Percentiles rank a stretch among this genome's conserved stretches.
Conservation (phyloP, 2,329 filamentous ascomycete species). For the Nannizziopsis arthrosporioides region DNA sequence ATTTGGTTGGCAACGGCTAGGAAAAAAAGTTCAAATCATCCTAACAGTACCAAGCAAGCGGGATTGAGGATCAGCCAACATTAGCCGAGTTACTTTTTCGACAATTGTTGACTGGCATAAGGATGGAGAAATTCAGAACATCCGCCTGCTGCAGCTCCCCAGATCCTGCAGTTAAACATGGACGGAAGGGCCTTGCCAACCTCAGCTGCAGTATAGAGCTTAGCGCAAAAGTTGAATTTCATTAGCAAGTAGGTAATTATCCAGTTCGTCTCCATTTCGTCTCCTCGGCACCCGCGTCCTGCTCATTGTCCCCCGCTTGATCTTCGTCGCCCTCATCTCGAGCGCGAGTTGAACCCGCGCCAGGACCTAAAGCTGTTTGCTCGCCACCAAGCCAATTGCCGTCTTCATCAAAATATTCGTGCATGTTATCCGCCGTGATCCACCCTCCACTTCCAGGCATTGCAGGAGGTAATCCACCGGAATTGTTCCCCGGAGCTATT, state of each 20-base stretch:
- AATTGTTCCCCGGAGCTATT: conserved; percentile 24
- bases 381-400: conserved; percentile 67
- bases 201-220: neutral
- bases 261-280: conserved; percentile 45
- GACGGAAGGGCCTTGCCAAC: neutral
- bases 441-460: conserved; percentile 40
- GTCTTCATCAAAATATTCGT: conserved; percentile 68
- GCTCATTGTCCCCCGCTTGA: conserved; percentile 27
- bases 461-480: conserved; percentile 35
- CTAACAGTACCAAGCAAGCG: too few species aligned
- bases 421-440: conserved; percentile 81
- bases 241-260: conserved; percentile 16
- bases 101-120: too few species aligned
- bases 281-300: conserved; percentile 27
- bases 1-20: too few species aligned
- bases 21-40: too few species aligned
- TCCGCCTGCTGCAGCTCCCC: too few species aligned
- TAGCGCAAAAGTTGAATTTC: neutral
- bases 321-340: conserved; percentile 28
- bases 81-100: too few species aligned
- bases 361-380: conserved; percentile 35
- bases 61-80: too few species aligned
- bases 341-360: conserved; percentile 31
- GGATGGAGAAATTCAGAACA: too few species aligned
- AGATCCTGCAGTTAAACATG: too few species aligned